A percentile compares a stretch with the other conserved stretches of the same genome.
phyloP scores from a whole-genome alignment of 2,329 filamentous ascomycete genomes.

The Diaporthe batatas region DNA sequence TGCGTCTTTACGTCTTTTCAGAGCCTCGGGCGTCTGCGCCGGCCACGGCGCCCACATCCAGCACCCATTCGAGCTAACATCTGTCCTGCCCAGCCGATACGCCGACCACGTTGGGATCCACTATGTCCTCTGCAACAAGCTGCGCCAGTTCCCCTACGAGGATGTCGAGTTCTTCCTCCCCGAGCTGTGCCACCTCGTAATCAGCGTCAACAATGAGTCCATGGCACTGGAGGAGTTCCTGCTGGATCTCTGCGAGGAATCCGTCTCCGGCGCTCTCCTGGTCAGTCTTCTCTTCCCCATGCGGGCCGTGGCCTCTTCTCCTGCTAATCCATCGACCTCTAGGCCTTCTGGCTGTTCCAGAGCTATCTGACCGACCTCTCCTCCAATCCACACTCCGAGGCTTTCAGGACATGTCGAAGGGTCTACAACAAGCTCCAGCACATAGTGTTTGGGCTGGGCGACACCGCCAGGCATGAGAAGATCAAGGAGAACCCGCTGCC shows the following conservation, averaged over 20 bases:
- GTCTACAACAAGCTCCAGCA: constrained; percentile 92
- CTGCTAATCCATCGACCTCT: constrained; percentile 38
- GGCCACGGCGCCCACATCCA: constrained; percentile 34
- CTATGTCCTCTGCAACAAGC: constrained; percentile 89
- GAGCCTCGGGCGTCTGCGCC: constrained; percentile 30
- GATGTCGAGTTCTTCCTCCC: constrained; percentile 94
- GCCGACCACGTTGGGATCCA: constrained; percentile 91
- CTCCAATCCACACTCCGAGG: constrained; percentile 78
- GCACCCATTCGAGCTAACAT: constrained; percentile 34
- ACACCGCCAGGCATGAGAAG: constrained; percentile 77
- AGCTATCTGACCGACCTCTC: constrained; percentile 88
- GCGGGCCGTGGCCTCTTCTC: constrained; percentile 10
- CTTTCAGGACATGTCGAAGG: constrained; percentile 85
- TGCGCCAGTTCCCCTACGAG: constrained; percentile 89
- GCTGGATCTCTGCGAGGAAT: constrained; percentile 87
- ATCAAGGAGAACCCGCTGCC: constrained; percentile 86
- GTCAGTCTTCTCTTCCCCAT: constrained; percentile 62
- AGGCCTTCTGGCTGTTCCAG: constrained; percentile 94
- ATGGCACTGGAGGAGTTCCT: constrained; percentile 93
- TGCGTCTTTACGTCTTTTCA: constrained; percentile 43
- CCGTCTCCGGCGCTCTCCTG: constrained; percentile 84
- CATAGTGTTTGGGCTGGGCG: constrained; percentile 84
- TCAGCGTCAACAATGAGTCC: constrained; percentile 90
- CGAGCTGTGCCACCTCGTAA: constrained; percentile 88
- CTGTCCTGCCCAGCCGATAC: constrained; percentile 73